Evolutionary conservation across 1,284 basidiomycete species (phyloP), one percentile per base, ranked within the genome.

Genomic region (Leccinum pachyderme): DNA sequence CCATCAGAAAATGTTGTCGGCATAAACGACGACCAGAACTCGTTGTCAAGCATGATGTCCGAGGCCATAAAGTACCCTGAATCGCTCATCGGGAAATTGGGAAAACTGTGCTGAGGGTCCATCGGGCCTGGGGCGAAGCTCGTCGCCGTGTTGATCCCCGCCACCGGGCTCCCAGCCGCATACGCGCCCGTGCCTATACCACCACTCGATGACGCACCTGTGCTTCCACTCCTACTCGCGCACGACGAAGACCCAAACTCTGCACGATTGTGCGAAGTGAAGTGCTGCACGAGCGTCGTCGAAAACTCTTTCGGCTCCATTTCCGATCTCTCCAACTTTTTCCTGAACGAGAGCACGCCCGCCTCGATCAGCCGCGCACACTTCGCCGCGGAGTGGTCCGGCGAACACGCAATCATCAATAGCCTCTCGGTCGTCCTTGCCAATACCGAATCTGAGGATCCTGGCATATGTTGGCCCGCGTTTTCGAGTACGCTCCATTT

Each of bases 1-100:
- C 55, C 62, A 39, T 68, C 66, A 2, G 61, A 41, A 47, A 69
- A 49, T 51, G 65, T 69, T 51, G 65, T 69, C 11, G 58, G 55
- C 69, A 74, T 70, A 45, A 75, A 75, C 18, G 69, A 68, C 18
- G 68, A 64, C 72, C 72, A 74, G 58, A 74, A 75, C 8, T 75
- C 70, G 18, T 65, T 62, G 41, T 75, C 72, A 13, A 73, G 61
- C 50, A 75, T 69, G 37, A 73, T 61, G 37, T 75, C 72, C 24
- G 72, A 63, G 47, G 60, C 63, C 62, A 69, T 63, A 43, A 72
- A 67, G 47, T 67, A 70, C 47, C 54, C 69, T 2, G 63, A 59
- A 37, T 72, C 68, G 39, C 55, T 61, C 58, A 68, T 61, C 6
- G 67, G 57, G 22, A 67, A 33, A 18, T 59, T 69, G 12, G 65